Evolutionary conservation across 139 green algal genomes (phyloP), one percentile per base, ranked within the genome.

Genomic region (Edaphochlamys debaryana): DNA sequence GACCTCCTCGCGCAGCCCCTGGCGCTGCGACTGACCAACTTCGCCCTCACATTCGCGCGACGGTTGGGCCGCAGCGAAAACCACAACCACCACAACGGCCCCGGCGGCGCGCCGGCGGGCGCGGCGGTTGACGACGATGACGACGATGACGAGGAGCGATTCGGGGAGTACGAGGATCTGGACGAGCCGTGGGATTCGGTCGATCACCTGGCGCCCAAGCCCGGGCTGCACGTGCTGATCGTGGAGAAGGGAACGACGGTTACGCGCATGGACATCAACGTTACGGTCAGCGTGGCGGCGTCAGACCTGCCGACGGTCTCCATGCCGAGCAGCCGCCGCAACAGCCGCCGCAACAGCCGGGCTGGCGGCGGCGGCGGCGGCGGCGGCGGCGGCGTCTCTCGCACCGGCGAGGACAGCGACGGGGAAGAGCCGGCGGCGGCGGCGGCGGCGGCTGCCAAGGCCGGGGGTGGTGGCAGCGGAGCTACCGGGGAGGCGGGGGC

Each of bases 21-120:
- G 60, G n/a, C 75, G 38, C 60, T 72, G 75, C 75, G 75, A 19
- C 75, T 81, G 5, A 81, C 75, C n/a, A 81, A 81, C 75, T 81
- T 81, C 37, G 75, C 75, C 25, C 75, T 81, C 29, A 81, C 75
- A 11, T 81, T 81, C 32, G 75, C 60, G 13, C 40, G 75, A 2
- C 60, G 60, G 40, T 40, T 81, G 4, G 41, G 30, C 38, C 41
- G 60, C 15, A 38, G 29, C 48, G 70, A 8, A 2, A 23, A 9
- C 45, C 29, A 7, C 37, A 15, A 11, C 34, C 19, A 8, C 45
- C 52, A 30, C 32, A 60, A 27, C 70, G 41, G 41, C 56, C n/a
- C 19, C 32, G 30, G 52, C 50, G 52, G 19, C 38, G 48, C 20
- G 11, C 19, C 23, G 5, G 29, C 34, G 3, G 71, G 22, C 36